Percentiles rank a stretch among this genome's conserved stretches.
phyloP scores from a whole-genome alignment of 1,284 basidiomycete genomes.

The Mycena citricolor region DNA sequence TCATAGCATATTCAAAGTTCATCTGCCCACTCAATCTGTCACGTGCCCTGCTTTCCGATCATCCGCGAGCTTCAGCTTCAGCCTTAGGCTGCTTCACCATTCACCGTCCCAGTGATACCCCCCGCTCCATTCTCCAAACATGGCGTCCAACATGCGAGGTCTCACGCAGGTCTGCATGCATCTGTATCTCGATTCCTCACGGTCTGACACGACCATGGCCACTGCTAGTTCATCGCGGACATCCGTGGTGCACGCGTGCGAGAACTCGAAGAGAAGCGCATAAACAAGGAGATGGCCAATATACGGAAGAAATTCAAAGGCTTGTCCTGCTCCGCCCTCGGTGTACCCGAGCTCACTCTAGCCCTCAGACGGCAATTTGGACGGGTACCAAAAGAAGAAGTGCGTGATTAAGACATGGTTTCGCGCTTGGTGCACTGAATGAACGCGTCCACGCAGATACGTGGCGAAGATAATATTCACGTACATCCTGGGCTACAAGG shows the following conservation, averaged over 20 bases:
- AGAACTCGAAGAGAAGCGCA: conserved; percentile 93
- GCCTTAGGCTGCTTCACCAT: too few relatives aligned
- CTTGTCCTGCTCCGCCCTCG: too few relatives aligned
- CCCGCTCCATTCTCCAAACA: conserved; percentile 30
- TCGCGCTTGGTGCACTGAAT: conserved; percentile 6
- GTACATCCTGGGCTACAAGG: conserved; percentile 98
- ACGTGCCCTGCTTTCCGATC: too few relatives aligned
- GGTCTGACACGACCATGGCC: too few relatives aligned
- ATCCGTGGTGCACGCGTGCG: conserved; percentile 89
- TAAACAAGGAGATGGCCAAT: conserved; percentile 99
- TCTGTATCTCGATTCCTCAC: too few relatives aligned
- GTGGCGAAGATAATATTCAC: conserved; percentile 98
- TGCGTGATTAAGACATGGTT: conserved; percentile 41
- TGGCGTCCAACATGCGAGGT: conserved; percentile 89
- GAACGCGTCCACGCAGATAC: conserved; percentile 54
- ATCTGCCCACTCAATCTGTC: too few relatives aligned
- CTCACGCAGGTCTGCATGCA: conserved; percentile 76
- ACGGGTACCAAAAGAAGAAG: conserved; percentile 99
- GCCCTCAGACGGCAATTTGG: conserved; percentile 86
- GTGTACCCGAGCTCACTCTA: too few relatives aligned
- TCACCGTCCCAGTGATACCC: too few relatives aligned
- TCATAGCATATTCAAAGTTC: too few relatives aligned
- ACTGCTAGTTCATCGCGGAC: conserved; percentile 95
- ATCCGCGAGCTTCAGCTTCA: too few relatives aligned
- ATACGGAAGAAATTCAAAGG: conserved; percentile 99